Conservation (phyloP, 805 yeast genomes). For the Metschnikowia vanudenii region DNA sequence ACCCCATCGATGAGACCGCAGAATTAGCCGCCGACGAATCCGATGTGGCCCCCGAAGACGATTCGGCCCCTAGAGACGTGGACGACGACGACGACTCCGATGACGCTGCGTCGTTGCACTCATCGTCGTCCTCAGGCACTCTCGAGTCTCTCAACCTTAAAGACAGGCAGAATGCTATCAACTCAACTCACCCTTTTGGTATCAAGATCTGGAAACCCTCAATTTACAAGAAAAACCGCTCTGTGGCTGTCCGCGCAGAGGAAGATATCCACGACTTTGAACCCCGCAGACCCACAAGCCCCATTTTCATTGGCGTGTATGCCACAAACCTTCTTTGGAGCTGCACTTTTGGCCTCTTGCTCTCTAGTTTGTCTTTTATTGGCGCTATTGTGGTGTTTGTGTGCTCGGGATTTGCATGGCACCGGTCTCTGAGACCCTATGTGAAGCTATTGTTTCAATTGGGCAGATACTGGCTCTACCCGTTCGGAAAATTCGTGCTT, state of each 20-base stretch:
- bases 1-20: constrained; percentile 8
- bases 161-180: constrained; percentile 94
- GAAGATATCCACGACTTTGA: constrained; percentile 85
- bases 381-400: constrained; percentile 49
- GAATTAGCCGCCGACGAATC: constrained; percentile 1
- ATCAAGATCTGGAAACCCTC: constrained; percentile 99
- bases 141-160: constrained; percentile 82
- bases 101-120: constrained; percentile 27
- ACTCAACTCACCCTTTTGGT: constrained; percentile 96
- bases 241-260: constrained; percentile 88
- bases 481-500: constrained; percentile 88
- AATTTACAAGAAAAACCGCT: constrained; percentile 84
- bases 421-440: constrained; percentile 58
- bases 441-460: constrained; percentile 57
- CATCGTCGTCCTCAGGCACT: constrained; percentile 44
- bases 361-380: constrained; percentile 52
- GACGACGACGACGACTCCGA: constrained; percentile 2
- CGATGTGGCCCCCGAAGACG: background rate
- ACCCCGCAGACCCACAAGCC: constrained; percentile 42
- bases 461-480: constrained; percentile 72
- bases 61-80: background rate
- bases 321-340: constrained; percentile 75
- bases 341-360: constrained; percentile 63
- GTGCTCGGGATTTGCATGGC: constrained; percentile 39
- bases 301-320: constrained; percentile 59